phyloP scores from a whole-genome alignment of 495 filamentous ascomycete genomes.

The Trichocladium antarcticum region DNA sequence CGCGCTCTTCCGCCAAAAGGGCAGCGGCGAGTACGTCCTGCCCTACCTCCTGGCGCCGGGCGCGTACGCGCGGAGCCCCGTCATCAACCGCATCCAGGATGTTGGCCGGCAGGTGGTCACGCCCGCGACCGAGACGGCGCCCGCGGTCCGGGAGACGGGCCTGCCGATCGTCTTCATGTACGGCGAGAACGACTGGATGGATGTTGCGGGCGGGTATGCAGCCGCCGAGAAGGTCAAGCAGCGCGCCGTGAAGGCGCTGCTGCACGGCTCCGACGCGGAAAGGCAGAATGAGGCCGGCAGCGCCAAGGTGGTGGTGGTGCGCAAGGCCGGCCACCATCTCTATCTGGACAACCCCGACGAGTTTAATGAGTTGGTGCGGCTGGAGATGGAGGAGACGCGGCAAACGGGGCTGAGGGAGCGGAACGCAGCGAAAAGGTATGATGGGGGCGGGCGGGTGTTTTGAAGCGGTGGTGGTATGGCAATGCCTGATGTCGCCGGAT shows the following conservation, averaged over 20 bases:
- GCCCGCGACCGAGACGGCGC: constrained; percentile 26
- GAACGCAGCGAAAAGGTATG: neutral
- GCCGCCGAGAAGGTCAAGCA: constrained; percentile 70
- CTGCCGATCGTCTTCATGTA: constrained; percentile 88
- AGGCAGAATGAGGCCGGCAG: constrained; percentile 59
- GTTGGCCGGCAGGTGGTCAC: constrained; percentile 57
- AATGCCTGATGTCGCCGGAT: neutral
- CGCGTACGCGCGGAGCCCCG: constrained; percentile 77
- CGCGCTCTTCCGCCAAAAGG: constrained; percentile 81
- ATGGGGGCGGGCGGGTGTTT: neutral
- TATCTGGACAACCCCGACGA: constrained; percentile 85
- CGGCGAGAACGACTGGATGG: constrained; percentile 98
- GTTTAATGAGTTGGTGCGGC: constrained; percentile 66
- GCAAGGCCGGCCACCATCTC: constrained; percentile 79
- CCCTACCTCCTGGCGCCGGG: constrained; percentile 89
- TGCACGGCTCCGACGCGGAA: constrained; percentile 54
- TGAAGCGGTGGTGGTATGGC: neutral
- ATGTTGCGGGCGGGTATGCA: constrained; percentile 72
- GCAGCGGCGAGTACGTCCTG: constrained; percentile 90
- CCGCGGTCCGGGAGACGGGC: constrained; percentile 51
- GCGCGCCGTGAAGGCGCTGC: constrained; percentile 47
- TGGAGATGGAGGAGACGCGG: constrained; percentile 66
- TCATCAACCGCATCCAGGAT: constrained; percentile 78
- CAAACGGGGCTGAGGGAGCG: constrained; percentile 3
- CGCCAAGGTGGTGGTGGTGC: constrained; percentile 75